Evolutionary conservation across 768 basidiomycete genomes (phyloP).

Genomic region (Mycena epipterygia): DNA sequence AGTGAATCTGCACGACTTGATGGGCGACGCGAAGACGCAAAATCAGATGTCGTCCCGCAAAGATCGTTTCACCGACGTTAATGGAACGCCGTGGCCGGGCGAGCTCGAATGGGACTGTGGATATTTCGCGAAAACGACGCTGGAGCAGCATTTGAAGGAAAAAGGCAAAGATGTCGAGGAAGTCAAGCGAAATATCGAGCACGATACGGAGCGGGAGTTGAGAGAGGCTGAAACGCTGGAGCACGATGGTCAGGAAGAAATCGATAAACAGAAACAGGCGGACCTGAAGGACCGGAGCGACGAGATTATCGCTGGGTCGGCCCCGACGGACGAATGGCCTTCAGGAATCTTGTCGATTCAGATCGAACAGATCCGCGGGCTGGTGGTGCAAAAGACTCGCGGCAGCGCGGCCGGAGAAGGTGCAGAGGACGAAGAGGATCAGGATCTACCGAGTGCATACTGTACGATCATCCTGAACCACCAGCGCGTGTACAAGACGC

Average conservation of each 20-base stretch:
- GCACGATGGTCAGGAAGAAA: constrained; percentile 42
- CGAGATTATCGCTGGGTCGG: constrained; percentile 58
- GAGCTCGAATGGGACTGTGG: constrained; percentile 63
- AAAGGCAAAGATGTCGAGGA: constrained; percentile 51
- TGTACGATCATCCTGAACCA: constrained; percentile 64
- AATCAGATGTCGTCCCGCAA: constrained; percentile 62
- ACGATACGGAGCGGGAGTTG: constrained; percentile 64
- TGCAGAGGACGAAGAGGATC: constrained; percentile 65
- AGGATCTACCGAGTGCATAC: constrained; percentile 76
- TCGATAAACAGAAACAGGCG: constrained; percentile 54
- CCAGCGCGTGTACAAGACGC: constrained; percentile 58
- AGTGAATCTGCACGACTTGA: constrained; percentile 52
- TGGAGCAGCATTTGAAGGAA: constrained; percentile 52
- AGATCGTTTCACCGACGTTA: constrained; percentile 57
- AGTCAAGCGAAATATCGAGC: constrained; percentile 53
- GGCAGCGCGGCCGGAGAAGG: constrained; percentile 68
- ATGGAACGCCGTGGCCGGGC: constrained; percentile 50
- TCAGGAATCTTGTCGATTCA: constrained; percentile 76
- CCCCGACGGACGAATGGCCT: constrained; percentile 73
- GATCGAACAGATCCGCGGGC: constrained; percentile 74
- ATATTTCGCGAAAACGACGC: constrained; percentile 64
- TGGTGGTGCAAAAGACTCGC: constrained; percentile 69
- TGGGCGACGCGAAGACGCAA: constrained; percentile 49
- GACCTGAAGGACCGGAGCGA: constrained; percentile 52
- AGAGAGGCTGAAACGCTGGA: constrained; percentile 49